phyloP scores from a whole-genome alignment of 768 basidiomycete genomes.

The Serendipita indica region DNA sequence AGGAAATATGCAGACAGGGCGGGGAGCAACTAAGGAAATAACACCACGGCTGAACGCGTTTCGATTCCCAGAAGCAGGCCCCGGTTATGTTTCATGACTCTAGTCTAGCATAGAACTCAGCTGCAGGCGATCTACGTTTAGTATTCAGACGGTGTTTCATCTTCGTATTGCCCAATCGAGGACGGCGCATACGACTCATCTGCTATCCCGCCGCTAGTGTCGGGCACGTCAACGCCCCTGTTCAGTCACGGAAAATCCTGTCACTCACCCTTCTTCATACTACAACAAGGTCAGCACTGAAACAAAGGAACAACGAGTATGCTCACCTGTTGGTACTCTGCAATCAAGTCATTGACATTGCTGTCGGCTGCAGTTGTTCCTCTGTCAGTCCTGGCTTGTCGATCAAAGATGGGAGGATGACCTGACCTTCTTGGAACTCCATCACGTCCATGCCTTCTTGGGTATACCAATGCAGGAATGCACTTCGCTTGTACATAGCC shows the following conservation, averaged over 20 bases:
- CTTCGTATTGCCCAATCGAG: slow-evolving; percentile 8
- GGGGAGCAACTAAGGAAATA: too few relatives aligned
- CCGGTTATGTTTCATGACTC: too few relatives aligned
- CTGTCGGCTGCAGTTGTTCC: slow-evolving; percentile 59
- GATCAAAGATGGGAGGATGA: too few relatives aligned
- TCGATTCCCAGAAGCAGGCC: too few relatives aligned
- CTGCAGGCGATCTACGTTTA: neutral
- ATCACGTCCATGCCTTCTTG: slow-evolving; percentile 79
- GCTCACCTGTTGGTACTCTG: slow-evolving; percentile 77
- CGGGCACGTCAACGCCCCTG: too few relatives aligned
- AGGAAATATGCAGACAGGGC: too few relatives aligned
- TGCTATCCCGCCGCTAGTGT: neutral
- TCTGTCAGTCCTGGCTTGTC: too few relatives aligned
- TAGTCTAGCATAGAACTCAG: too few relatives aligned
- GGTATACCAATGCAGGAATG: slow-evolving; percentile 85
- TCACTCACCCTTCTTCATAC: slow-evolving; percentile 6
- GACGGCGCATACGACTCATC: slow-evolving; percentile 8
- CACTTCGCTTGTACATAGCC: slow-evolving; percentile 68
- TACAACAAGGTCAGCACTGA: slow-evolving; percentile 20
- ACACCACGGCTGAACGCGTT: too few relatives aligned
- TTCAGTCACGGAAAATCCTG: too few relatives aligned
- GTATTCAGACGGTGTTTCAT: slow-evolving; percentile 8
- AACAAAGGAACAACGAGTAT: neutral
- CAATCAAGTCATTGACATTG: slow-evolving; percentile 61
- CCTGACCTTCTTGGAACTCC: slow-evolving; percentile 59